Conservation (phyloP, 305 asterid genomes). For the Fraxinus greggii region DNA sequence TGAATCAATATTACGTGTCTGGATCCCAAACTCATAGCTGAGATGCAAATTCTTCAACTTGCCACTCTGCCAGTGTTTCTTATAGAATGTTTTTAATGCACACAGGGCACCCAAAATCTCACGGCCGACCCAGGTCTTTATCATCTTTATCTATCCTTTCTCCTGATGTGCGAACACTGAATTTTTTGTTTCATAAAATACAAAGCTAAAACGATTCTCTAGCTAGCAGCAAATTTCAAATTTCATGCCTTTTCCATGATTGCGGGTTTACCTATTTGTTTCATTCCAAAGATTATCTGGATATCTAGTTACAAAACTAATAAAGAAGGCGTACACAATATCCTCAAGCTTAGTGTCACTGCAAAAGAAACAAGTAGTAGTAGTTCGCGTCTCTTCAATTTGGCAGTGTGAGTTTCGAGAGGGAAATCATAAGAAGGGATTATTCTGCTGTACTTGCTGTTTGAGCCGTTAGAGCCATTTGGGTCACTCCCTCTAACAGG, state of each 20-base stretch:
- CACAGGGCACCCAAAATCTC: too few relatives aligned
- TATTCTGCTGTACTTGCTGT: slow-evolving; percentile 43
- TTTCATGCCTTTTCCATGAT: slow-evolving; percentile 10
- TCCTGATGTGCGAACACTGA: background rate
- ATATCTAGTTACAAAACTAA: slow-evolving; percentile 60
- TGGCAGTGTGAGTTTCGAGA: slow-evolving; percentile 60
- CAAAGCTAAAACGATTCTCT: background rate
- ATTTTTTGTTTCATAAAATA: background rate
- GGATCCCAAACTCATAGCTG: background rate
- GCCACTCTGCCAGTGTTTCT: background rate
- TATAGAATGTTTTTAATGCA: background rate
- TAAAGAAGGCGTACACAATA: slow-evolving; percentile 47
- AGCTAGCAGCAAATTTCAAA: background rate
- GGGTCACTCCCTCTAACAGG: slow-evolving; percentile 73
- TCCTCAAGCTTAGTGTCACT: slow-evolving; percentile 31
- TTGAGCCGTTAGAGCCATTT: slow-evolving; percentile 84
- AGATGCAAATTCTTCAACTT: background rate
- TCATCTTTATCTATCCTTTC: background rate
- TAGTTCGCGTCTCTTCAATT: slow-evolving; percentile 47
- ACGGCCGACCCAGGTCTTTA: background rate
- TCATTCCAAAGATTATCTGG: slow-evolving; percentile 62
- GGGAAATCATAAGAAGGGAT: slow-evolving; percentile 54
- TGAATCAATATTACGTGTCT: background rate
- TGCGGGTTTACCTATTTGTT: slow-evolving; percentile 60
- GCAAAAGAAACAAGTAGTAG: slow-evolving; percentile 31